Percentiles rank a stretch among this genome's conserved stretches.
phyloP scores from a whole-genome alignment of 306 rosid species.

The Datisca glomerata region DNA sequence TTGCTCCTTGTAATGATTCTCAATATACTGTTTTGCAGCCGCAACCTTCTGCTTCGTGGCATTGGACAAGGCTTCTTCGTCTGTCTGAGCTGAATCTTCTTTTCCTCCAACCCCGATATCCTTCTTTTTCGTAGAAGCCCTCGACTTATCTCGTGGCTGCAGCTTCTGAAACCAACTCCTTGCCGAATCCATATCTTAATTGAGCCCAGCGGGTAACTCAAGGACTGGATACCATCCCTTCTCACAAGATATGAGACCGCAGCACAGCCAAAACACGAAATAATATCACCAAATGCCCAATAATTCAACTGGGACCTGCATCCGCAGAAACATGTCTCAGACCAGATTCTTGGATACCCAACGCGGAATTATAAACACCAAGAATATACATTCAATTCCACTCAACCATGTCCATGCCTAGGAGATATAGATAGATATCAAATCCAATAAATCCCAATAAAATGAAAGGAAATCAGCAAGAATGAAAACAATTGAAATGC shows the following conservation, averaged over 20 bases:
- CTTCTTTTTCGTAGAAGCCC: slow-evolving; percentile 45
- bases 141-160: slow-evolving; percentile 69
- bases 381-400: too few species aligned
- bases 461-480: not conserved
- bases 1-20: slow-evolving; percentile 96
- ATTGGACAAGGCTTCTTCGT: slow-evolving; percentile 60
- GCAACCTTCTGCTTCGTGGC: slow-evolving; percentile 86
- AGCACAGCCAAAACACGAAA: slow-evolving; percentile 8
- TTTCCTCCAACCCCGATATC: slow-evolving; percentile 24
- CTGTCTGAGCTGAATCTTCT: slow-evolving; percentile 26
- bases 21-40: slow-evolving; percentile 91
- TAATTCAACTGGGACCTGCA: slow-evolving; percentile 11
- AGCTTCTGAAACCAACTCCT: slow-evolving; percentile 87
- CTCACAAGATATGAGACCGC: too few species aligned
- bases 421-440: too few species aligned
- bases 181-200: slow-evolving; percentile 69
- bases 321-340: too few species aligned
- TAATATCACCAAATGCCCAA: slow-evolving; percentile 10
- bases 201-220: slow-evolving; percentile 12
- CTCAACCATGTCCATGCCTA: too few species aligned
- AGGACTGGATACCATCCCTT: slow-evolving; percentile 13
- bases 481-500: not conserved
- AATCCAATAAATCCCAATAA: not conserved
- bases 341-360: too few species aligned
- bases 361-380: too few species aligned